Percentiles rank a stretch among this genome's conserved stretches.
Conservation (phyloP, 148 eudicot genomes). For the Pouteria glomerata region DNA sequence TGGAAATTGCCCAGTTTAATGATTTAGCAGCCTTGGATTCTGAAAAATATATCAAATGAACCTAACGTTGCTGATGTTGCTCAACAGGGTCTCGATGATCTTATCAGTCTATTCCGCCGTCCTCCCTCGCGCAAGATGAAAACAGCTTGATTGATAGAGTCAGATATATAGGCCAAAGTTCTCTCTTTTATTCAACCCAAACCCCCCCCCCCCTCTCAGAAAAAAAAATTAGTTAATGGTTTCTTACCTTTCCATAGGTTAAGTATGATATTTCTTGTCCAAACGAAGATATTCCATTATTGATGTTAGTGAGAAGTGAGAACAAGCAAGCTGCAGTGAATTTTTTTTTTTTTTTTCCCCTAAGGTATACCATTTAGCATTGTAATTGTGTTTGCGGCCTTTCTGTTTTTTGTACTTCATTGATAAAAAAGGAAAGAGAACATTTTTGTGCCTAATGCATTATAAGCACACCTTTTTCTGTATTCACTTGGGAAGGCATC, state of each 20-base stretch:
- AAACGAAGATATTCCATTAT: not conserved
- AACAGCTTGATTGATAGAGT: conserved; percentile 22
- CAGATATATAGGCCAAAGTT: not conserved
- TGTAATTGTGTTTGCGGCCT: not conserved
- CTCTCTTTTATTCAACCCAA: too few relatives aligned
- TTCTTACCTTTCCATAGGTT: conserved; percentile 9
- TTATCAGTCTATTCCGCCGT: conserved; percentile 56
- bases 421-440: too few relatives aligned
- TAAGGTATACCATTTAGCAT: not conserved
- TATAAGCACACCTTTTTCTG: too few relatives aligned
- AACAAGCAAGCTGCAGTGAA: not conserved
- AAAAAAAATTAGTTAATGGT: not conserved
- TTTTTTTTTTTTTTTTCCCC: conserved; percentile 19
- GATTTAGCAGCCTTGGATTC: not conserved
- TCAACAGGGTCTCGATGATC: conserved; percentile 57
- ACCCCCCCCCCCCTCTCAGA: too few relatives aligned
- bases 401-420: too few relatives aligned
- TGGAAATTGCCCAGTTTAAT: not conserved
- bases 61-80: not conserved
- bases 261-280: not conserved
- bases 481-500: too few relatives aligned
- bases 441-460: too few relatives aligned
- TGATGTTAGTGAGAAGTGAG: not conserved
- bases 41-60: not conserved
- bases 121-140: conserved; percentile 49